Evolutionary conservation across 2,329 filamentous ascomycete genomes (phyloP).

Genomic region (Neofusicoccum laricinum): DNA sequence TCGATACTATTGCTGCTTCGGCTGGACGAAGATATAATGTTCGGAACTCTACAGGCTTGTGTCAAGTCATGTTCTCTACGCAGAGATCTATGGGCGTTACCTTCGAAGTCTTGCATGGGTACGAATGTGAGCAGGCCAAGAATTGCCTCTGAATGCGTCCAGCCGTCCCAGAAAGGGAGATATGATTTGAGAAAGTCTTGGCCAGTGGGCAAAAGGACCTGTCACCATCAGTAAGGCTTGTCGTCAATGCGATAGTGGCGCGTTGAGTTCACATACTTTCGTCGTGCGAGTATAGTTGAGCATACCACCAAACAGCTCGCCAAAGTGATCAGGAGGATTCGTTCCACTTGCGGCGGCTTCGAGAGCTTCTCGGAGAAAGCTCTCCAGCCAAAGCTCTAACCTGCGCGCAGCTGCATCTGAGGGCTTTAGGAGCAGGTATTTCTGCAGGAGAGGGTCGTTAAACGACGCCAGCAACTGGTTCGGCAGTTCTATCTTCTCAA

Average conservation of each 20-base stretch:
- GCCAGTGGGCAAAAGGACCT: slow-evolving; percentile 32
- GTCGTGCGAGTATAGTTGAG: slow-evolving; percentile 32
- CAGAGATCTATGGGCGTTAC: slow-evolving; percentile 34
- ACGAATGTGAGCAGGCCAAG: slow-evolving; percentile 53
- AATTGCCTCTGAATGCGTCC: slow-evolving; percentile 37
- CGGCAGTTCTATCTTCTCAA: slow-evolving; percentile 77
- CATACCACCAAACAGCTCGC: slow-evolving; percentile 32
- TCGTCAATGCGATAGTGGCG: slow-evolving; percentile 14
- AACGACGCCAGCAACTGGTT: slow-evolving; percentile 78
- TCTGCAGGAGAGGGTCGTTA: slow-evolving; percentile 74
- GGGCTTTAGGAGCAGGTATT: slow-evolving; percentile 60
- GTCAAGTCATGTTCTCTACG: not conserved
- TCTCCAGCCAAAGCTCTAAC: slow-evolving; percentile 33
- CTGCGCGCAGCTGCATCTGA: slow-evolving; percentile 27
- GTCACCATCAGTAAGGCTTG: not conserved
- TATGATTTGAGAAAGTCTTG: slow-evolving; percentile 34
- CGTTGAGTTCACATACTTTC: slow-evolving; percentile 26
- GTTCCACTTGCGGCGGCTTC: slow-evolving; percentile 17
- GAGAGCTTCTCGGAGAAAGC: slow-evolving; percentile 6
- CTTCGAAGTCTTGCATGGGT: slow-evolving; percentile 52
- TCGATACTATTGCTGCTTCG: slow-evolving; percentile 41
- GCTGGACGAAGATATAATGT: slow-evolving; percentile 35
- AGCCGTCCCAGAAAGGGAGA: slow-evolving; percentile 36
- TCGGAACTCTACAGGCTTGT: slow-evolving; percentile 29
- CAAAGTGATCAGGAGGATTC: slow-evolving; percentile 23